phyloP scores from a whole-genome alignment of 2,329 filamentous ascomycete species.

The Botryotinia narcissicola region DNA sequence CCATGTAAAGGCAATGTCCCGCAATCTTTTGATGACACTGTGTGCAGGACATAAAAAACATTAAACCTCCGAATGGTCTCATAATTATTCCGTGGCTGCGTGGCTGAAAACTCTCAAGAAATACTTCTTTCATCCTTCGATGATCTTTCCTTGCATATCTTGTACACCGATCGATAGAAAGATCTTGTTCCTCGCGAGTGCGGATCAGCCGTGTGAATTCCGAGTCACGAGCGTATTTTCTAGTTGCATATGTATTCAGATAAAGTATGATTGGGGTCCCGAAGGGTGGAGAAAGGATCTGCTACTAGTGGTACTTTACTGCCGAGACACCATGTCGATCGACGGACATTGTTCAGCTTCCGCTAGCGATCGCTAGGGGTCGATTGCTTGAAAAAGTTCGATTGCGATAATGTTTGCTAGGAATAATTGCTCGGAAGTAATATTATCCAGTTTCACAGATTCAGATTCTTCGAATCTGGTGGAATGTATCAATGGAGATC shows the following conservation, averaged over 20 bases:
- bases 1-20: background rate
- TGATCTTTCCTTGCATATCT: background rate
- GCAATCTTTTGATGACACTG: background rate
- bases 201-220: background rate
- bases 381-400: background rate
- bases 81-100: background rate
- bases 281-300: conserved; percentile 2
- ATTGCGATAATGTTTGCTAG: background rate
- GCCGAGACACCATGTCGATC: conserved; percentile 7
- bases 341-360: background rate
- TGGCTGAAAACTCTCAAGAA: background rate
- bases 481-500: background rate
- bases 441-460: background rate
- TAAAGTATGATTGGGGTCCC: background rate
- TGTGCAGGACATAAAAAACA: background rate
- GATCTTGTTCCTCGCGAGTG: background rate
- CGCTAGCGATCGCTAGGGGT: background rate
- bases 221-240: background rate
- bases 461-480: conserved; percentile 1
- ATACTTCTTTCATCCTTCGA: conserved; percentile 3
- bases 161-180: background rate
- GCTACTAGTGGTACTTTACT: background rate
- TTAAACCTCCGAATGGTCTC: background rate
- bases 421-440: background rate
- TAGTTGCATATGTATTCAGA: conserved; percentile 12